A percentile compares a stretch with the other conserved stretches of the same genome.
Evolutionary conservation across 2,329 filamentous ascomycete species (phyloP).

Genomic region (Epichloe scottii): DNA sequence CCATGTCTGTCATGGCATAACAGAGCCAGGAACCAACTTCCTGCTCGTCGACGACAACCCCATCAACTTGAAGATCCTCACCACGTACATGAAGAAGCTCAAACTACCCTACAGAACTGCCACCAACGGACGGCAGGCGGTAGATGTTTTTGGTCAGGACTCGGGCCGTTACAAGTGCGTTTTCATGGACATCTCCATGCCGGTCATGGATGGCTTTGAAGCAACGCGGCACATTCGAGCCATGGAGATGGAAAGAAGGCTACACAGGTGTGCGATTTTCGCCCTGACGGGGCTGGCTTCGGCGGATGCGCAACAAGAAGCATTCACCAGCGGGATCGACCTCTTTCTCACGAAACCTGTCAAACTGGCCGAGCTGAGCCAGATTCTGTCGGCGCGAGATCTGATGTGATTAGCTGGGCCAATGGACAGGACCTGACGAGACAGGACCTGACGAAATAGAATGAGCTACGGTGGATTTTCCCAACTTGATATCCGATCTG

Average conservation of each 20-base stretch:
- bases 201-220: slow-evolving; percentile 36
- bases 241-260: background rate
- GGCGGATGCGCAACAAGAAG: slow-evolving; percentile 33
- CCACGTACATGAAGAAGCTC: slow-evolving; percentile 17
- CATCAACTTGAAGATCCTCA: slow-evolving; percentile 22
- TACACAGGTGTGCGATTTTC: slow-evolving; percentile 24
- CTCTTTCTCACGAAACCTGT: slow-evolving; percentile 41
- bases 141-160: slow-evolving; percentile 12
- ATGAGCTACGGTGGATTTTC: background rate
- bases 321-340: slow-evolving; percentile 36
- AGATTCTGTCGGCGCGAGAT: slow-evolving; percentile 3
- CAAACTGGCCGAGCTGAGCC: slow-evolving; percentile 22
- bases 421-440: background rate
- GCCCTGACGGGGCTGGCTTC: slow-evolving; percentile 38
- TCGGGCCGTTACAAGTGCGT: slow-evolving; percentile 13
- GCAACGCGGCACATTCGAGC: slow-evolving; percentile 32
- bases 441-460: background rate
- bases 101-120: slow-evolving; percentile 12
- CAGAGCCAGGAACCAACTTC: slow-evolving; percentile 2
- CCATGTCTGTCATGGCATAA: background rate
- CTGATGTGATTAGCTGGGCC: background rate
- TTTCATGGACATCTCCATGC: slow-evolving; percentile 40
- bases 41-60: slow-evolving; percentile 25
- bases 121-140: slow-evolving; percentile 16
- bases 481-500: too few relatives aligned